Evolutionary conservation across 768 basidiomycete genomes (phyloP), one percentile per base, ranked within the genome.

Genomic region (Russula ochroleuca): DNA sequence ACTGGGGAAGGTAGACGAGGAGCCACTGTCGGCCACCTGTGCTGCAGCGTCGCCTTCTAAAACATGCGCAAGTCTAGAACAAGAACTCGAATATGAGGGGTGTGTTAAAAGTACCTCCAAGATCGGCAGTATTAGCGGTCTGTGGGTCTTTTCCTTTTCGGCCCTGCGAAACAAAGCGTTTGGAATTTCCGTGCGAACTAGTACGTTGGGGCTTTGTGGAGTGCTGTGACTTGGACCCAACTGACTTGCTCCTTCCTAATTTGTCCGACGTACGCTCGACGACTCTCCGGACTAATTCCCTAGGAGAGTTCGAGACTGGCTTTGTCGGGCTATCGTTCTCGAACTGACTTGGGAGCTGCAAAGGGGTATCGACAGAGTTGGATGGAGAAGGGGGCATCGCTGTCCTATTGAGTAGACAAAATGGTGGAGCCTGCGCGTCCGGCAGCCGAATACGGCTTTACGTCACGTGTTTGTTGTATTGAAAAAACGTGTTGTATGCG

Each of bases 241-340:
- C 23, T 3, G 71, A 70, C 51, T 67, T 71, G 72, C 85, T 87
- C 69, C 79, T 79, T 64, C 85, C 84, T 35, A 92, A 78, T 64
- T 79, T 87, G 69, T 85, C 84, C 59, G 85, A 85, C 0, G 86
- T 86, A 75, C 77, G 81, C 68, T 78, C 80, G 49, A 83, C 66
- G 33, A 72, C 72, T 57, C 74, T 72, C 14, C 69, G 69, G 10
- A 72, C 68, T 7, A 74, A 51, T n/a, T 69, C 61, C 13, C 64
- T 67, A 40, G 61, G 64, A 49, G 64, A 62, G 21, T 49, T 66
- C 38, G 62, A 67, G 28, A 43, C 51, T 13, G 15, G 31, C 45
- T 47, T 60, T 54, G 49, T 23, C n/a, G 47, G 28, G 40, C 9
- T 45, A 50, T 54, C 59, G 57, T 66, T 50, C n/a, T 63, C 59